Conservation (phyloP, 140 eudicot genomes). For the Cichorium intybus region DNA sequence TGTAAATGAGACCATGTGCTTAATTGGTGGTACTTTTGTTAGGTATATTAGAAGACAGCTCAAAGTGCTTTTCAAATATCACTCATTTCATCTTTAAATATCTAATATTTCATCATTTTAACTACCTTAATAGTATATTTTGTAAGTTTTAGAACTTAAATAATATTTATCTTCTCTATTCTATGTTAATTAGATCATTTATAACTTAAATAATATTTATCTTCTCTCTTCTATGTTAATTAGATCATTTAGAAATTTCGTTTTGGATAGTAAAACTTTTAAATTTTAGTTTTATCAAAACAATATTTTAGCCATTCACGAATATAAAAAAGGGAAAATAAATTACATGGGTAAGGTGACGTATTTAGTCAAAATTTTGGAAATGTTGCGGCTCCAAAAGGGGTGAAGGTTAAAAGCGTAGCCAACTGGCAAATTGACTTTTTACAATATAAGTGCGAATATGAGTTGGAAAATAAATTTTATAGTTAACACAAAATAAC, state of each 20-base stretch:
- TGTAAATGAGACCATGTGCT: slow-evolving; percentile 12
- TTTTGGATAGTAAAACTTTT: not conserved
- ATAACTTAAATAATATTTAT: no score
- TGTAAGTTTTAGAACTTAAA: not conserved
- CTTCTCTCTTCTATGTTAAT: no score
- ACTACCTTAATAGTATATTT: not conserved
- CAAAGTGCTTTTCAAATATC: not conserved
- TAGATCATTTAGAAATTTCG: not conserved
- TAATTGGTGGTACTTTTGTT: slow-evolving; percentile 7
- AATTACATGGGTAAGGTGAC: not conserved
- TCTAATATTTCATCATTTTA: not conserved
- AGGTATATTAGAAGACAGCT: slow-evolving; percentile 21
- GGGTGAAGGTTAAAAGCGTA: slow-evolving; percentile 7
- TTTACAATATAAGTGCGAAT: not conserved
- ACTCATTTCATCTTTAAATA: not conserved
- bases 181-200: no score
- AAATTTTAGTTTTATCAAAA: not conserved
- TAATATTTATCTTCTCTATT: no score
- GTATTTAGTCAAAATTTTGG: slow-evolving; percentile 1
- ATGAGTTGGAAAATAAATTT: slow-evolving; percentile 16
- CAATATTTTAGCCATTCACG: not conserved
- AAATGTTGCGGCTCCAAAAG: slow-evolving; percentile 16
- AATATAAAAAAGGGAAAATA: not conserved
- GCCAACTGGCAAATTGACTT: slow-evolving; percentile 16
- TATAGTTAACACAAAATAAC: not conserved